Evolutionary conservation across 495 filamentous ascomycete species (phyloP), one percentile per base, ranked within the genome.

Genomic region (Sporormia fimetaria): DNA sequence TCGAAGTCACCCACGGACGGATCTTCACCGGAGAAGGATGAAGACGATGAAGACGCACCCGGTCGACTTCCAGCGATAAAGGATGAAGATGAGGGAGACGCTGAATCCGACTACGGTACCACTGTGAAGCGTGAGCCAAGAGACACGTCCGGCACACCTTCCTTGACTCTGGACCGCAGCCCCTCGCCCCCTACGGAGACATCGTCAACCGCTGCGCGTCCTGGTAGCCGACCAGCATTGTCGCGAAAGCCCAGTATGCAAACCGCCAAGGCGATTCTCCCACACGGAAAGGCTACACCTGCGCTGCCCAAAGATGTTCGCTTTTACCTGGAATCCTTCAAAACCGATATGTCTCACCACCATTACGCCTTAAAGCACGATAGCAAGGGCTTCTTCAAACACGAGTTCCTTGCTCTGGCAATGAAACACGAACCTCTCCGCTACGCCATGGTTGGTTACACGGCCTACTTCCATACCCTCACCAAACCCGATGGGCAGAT

Each of bases 371-470:
- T 88, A 52, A 79, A 80, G 52, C 65, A 65, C 39, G 75, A 83
- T 54, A 60, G 66, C 28, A 67, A 71, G 32, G 63, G 74, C 44
- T 94, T 95, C 51, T 72, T 95, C 42, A 75, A 75, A 34, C 73
- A 72, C 6, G 74, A 66, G 7, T 70, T 90, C 27, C 61, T 83
- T 25, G 76, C 81, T 16, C 63, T 79, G 38, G 87, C 87, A 5
- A 57, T 87, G 21, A 73, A 72, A 20, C 73, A 88, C 57, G 82
- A 94, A 33, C 80, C 88, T 12, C 70, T 98, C 9, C 65, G 94
- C 23, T 82, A 93, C 57, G 90, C 87, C 0, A 68, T 96, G 11
- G 83, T 83, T n/a, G 87, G 81, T 18, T 96, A 94, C 57, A 67
- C 88, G 0, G 85, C 87, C 11, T 98, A 93, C 57, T 87, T 88